phyloP scores from a whole-genome alignment of 1,139 yeast species.

The Ashbya aceris region DNA sequence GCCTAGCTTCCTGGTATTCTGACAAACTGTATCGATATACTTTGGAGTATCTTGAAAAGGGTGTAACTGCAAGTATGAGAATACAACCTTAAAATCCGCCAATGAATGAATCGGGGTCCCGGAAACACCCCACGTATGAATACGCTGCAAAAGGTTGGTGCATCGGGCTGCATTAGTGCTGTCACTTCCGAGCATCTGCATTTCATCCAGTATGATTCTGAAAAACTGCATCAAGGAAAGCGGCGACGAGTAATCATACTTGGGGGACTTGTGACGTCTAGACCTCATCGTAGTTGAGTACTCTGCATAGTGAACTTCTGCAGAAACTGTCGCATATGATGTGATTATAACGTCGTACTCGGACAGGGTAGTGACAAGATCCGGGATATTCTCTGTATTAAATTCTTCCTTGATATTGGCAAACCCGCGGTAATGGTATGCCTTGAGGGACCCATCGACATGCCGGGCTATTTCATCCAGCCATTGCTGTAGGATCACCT shows the following conservation, averaged over 20 bases:
- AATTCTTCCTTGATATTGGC: conserved; percentile 32
- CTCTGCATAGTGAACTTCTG: conserved; percentile 73
- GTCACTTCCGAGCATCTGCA: conserved; percentile 78
- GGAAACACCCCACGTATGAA: conserved; percentile 93
- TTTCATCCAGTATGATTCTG: conserved; percentile 87
- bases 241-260: conserved; percentile 64
- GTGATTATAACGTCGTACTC: conserved; percentile 73
- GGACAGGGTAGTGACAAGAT: conserved; percentile 32
- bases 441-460: conserved; percentile 37
- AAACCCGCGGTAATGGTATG: conserved; percentile 57
- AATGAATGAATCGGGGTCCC: conserved; percentile 80
- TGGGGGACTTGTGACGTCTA: conserved; percentile 33
- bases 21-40: conserved; percentile 2
- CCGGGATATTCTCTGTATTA: conserved; percentile 31
- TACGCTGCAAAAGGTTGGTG: conserved; percentile 69
- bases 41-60: conserved; percentile 43
- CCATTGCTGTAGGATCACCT: conserved; percentile 80
- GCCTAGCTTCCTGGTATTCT: conserved; percentile 1
- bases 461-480: conserved; percentile 55
- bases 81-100: conserved; percentile 59
- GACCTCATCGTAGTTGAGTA: conserved; percentile 55
- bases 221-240: conserved; percentile 77
- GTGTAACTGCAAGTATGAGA: conserved; percentile 53
- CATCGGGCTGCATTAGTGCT: conserved; percentile 70
- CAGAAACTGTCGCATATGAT: conserved; percentile 59